Evolutionary conservation across 164 flowering plant species (phyloP).

Genomic region (Magnolia changhungtana): DNA sequence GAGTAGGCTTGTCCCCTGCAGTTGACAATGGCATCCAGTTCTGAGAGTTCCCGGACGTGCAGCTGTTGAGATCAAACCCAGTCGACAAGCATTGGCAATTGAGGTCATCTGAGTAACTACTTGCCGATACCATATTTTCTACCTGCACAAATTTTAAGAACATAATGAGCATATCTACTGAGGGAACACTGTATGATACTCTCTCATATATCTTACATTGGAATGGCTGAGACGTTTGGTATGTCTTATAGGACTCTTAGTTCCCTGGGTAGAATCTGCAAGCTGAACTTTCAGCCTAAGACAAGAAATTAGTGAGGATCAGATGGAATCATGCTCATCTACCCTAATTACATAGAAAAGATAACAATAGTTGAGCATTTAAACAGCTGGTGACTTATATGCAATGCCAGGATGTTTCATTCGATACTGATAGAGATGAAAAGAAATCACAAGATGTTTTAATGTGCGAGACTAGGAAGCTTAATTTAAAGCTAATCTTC

Average conservation of each 20-base stretch:
- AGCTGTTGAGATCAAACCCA: conserved; percentile 37
- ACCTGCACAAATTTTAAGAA: conserved; percentile 31
- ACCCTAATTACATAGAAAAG: background rate
- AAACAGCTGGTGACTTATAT: too few species aligned
- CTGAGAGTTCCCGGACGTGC: conserved; percentile 59
- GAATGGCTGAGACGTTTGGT: conserved; percentile 46
- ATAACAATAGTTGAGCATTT: background rate
- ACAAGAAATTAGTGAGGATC: conserved; percentile 4
- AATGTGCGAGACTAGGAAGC: too few species aligned
- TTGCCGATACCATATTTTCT: conserved; percentile 39
- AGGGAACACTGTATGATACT: background rate
- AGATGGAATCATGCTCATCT: background rate
- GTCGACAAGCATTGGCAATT: conserved; percentile 42
- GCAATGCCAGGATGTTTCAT: too few species aligned
- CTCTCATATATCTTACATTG: conserved; percentile 40
- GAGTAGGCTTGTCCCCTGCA: conserved; percentile 79
- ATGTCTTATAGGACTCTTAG: conserved; percentile 73
- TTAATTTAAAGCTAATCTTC: too few species aligned
- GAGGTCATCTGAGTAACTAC: conserved; percentile 37
- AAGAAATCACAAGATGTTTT: too few species aligned
- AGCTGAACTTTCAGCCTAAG: conserved; percentile 86
- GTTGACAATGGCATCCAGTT: conserved; percentile 85
- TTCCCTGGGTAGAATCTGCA: conserved; percentile 66
- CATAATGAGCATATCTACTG: conserved; percentile 6
- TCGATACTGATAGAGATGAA: too few species aligned